Evolutionary conservation across 1,139 yeast genomes (phyloP).

Genomic region (Cylindricascospora bacillispora): DNA sequence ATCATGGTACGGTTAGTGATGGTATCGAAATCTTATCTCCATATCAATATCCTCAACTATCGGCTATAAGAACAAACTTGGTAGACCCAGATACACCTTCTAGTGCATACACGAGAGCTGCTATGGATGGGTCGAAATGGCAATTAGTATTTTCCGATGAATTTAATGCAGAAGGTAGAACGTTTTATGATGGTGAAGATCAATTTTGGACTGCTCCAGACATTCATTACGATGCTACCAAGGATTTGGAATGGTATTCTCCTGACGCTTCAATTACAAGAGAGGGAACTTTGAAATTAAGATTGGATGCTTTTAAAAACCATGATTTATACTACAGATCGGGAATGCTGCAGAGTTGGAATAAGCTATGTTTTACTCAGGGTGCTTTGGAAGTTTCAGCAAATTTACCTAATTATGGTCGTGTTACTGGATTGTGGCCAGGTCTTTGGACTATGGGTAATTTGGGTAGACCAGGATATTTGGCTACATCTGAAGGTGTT

Average conservation of each 20-base stretch:
- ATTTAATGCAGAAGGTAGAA: conserved; percentile 67
- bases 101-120: conserved; percentile 33
- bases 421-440: conserved; percentile 71
- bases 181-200: conserved; percentile 72
- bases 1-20: conserved; percentile 22
- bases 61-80: conserved; percentile 48
- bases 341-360: conserved; percentile 80
- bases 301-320: conserved; percentile 60
- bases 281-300: conserved; percentile 48
- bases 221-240: conserved; percentile 64
- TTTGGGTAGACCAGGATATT: conserved; percentile 68
- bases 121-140: conserved; percentile 49
- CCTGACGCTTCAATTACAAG: conserved; percentile 68
- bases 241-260: conserved; percentile 76
- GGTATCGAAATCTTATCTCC: conserved; percentile 31
- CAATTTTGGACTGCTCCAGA: conserved; percentile 72
- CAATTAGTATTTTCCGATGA: conserved; percentile 67
- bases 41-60: conserved; percentile 45
- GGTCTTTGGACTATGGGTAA: conserved; percentile 84
- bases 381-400: conserved; percentile 62
- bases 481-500: conserved; percentile 68
- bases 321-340: conserved; percentile 65
- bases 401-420: conserved; percentile 55
- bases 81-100: conserved; percentile 73
- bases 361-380: conserved; percentile 65